Evolutionary conservation across 441 rosid species (phyloP), one percentile per base, ranked within the genome.

Genomic region (Populus trichocarpa): DNA sequence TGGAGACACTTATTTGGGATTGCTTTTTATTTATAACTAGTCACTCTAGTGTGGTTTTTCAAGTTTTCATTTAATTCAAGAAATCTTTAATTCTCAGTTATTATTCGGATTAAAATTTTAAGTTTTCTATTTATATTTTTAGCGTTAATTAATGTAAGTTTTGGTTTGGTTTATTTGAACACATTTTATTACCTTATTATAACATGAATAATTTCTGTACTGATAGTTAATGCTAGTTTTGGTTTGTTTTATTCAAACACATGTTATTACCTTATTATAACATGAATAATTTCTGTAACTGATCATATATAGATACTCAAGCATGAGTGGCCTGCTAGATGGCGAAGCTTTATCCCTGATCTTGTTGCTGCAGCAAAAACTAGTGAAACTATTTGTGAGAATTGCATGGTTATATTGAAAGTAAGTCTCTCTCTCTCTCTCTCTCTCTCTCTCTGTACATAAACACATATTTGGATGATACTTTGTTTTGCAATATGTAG

Each of bases 361-460:
- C 95, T 97, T 79, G 99, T 97, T 88, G 91, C 99, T 7, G 99
- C 99, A 32, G 99, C 99, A 75, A 97, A 92, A 89, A 92, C 99
- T 46, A 97, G 98, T 18, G 99, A 97, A 95, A 97, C 98, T 35
- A 92, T 97, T 78, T 97, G 99, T 74, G 99, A 95, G 81, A 97
- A 97, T 89, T 95, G 98, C 94, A 97, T 97, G 99, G 90, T 86
- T 64, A 97, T 97, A 81, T 84, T 97, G 81, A 97, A 97, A 90
- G 99, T 92, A 85, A 82, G 92, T 78, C 64, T 59, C 42, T 28
- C 38, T 35, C 22, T 22, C 69, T 61, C 28, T 3, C 30, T 28
- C 30, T 68, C 74, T 64, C 35, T 32, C 35, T 32, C 35, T 32
- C 35, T 40, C 5, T 40, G 14, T 40, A 40, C 5, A 40, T 22